Evolutionary conservation across 805 yeast genomes (phyloP).

Genomic region (Metschnikowia drakensbergensis): DNA sequence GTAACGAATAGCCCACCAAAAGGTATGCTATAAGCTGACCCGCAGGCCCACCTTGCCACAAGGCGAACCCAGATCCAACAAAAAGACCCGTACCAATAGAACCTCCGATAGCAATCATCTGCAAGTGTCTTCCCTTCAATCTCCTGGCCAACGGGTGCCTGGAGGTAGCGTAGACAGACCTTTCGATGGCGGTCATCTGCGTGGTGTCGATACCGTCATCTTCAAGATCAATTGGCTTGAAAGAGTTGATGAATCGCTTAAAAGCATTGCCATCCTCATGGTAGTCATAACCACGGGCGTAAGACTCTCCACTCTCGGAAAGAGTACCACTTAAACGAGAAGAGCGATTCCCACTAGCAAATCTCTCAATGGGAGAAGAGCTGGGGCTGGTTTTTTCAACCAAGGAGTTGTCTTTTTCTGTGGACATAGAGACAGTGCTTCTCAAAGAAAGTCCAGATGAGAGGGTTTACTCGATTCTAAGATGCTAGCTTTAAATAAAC

Average conservation of each 20-base stretch:
- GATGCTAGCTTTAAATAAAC: no score
- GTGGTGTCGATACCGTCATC: slow-evolving; percentile 39
- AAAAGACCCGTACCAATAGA: slow-evolving; percentile 74
- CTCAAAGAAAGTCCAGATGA: no score
- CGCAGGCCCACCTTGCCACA: slow-evolving; percentile 20
- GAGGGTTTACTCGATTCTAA: no score
- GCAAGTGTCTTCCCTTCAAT: slow-evolving; percentile 53
- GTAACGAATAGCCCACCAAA: slow-evolving; percentile 20
- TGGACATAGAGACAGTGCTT: background rate
- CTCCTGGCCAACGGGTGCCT: slow-evolving; percentile 44
- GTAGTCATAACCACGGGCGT: background rate
- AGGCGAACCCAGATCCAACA: slow-evolving; percentile 20
- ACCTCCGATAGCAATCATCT: slow-evolving; percentile 80
- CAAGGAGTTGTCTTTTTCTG: background rate
- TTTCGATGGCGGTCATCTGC: slow-evolving; percentile 37
- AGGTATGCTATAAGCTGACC: slow-evolving; percentile 19
- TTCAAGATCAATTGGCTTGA: slow-evolving; percentile 37
- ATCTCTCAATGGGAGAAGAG: background rate
- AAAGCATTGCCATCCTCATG: slow-evolving; percentile 15
- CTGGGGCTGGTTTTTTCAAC: background rate
- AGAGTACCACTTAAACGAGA: background rate
- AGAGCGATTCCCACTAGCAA: background rate
- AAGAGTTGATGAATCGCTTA: slow-evolving; percentile 30
- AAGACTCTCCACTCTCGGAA: background rate
- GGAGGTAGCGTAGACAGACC: slow-evolving; percentile 36